Conservation (phyloP, 148 eudicot genomes). For the Dianthus caryophyllus region DNA sequence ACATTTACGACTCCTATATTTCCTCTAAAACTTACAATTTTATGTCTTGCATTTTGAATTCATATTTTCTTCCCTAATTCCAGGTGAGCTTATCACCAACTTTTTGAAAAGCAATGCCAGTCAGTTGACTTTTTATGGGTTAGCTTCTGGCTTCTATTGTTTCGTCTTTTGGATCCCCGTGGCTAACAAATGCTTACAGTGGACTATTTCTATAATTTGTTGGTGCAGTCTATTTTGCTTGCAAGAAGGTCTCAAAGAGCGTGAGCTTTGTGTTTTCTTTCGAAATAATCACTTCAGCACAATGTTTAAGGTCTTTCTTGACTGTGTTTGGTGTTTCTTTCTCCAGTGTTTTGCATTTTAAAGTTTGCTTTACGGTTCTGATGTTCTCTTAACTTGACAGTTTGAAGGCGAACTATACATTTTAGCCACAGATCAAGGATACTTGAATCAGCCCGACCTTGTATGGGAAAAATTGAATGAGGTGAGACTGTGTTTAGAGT, state of each 20-base stretch:
- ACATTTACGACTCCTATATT: background rate
- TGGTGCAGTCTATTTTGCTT: conserved; percentile 67
- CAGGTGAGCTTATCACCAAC: conserved; percentile 66
- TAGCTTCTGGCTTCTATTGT: conserved; percentile 9
- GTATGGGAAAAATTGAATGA: conserved; percentile 97
- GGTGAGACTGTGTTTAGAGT: conserved; percentile 41
- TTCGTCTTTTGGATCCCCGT: background rate
- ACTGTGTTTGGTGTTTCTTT: background rate
- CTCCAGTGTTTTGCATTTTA: background rate
- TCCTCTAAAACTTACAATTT: background rate
- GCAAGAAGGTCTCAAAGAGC: conserved; percentile 72
- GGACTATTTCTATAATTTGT: conserved; percentile 4
- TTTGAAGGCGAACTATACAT: conserved; percentile 71
- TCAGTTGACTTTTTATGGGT: conserved; percentile 88
- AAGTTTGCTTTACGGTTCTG: conserved; percentile 13
- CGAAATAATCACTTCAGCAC: conserved; percentile 98
- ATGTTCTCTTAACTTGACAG: conserved; percentile 37
- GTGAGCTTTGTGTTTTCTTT: conserved; percentile 91
- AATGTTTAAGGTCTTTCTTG: conserved; percentile 75
- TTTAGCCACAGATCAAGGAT: conserved; percentile 91
- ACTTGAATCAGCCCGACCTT: conserved; percentile 83
- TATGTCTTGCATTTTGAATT: background rate
- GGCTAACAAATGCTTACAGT: conserved; percentile 1
- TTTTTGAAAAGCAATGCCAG: conserved; percentile 77
- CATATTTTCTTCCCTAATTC: conserved; percentile 8